A percentile compares a stretch with the other conserved stretches of the same genome.
phyloP scores from a whole-genome alignment of 2,329 filamentous ascomycete genomes.

The Raffaelea ambrosiae region DNA sequence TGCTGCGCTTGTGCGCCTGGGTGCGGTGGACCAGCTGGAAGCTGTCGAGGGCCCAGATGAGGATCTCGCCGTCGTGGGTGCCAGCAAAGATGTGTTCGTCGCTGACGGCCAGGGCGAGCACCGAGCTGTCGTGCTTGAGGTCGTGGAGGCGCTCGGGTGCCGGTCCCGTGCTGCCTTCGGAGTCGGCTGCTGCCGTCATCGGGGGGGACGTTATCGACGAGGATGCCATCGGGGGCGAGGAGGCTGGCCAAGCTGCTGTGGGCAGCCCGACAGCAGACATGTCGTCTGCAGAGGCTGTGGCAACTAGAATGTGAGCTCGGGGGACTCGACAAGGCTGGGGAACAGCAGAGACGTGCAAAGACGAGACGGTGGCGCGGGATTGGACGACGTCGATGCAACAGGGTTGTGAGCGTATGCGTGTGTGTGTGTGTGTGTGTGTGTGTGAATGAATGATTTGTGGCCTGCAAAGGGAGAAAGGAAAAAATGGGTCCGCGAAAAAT shows the following conservation, averaged over 20 bases:
- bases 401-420: no score
- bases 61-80: constrained; percentile 86
- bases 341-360: no score
- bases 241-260: constrained; percentile 14
- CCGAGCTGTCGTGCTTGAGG: constrained; percentile 67
- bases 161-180: constrained; percentile 11
- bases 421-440: no score
- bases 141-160: constrained; percentile 63
- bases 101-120: constrained; percentile 75
- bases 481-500: not conserved
- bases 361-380: no score
- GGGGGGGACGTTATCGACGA: no score
- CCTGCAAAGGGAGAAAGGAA: not conserved
- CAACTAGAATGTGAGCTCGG: not conserved
- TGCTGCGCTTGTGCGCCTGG: constrained; percentile 84
- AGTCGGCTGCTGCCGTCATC: constrained; percentile 5
- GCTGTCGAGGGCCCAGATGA: constrained; percentile 82
- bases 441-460: no score
- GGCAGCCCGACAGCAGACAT: constrained; percentile 10
- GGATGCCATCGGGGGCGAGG: constrained; percentile 8
- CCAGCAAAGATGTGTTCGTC: constrained; percentile 80
- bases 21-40: constrained; percentile 73
- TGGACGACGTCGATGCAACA: no score
- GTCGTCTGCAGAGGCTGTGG: constrained; percentile 1
- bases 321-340: no score